Percentiles rank a stretch among this genome's conserved stretches.
Conservation (phyloP, 2,329 filamentous ascomycete species). For the Aspergillus ruber region DNA sequence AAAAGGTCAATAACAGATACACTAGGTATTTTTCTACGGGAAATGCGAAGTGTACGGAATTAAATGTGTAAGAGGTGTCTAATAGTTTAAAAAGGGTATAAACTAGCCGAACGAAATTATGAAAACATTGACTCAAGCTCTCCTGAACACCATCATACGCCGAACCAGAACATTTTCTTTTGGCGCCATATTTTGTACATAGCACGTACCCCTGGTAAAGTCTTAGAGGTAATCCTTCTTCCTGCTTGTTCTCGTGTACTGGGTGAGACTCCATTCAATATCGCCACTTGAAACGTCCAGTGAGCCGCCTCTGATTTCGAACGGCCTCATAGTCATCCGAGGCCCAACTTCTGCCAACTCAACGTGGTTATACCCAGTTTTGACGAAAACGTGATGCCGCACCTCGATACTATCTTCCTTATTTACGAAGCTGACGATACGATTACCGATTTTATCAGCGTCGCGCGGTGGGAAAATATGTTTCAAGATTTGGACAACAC, state of each 20-base stretch:
- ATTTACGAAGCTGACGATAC: slow-evolving; percentile 91
- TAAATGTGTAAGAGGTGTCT: not conserved
- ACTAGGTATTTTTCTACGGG: no score
- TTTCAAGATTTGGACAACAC: slow-evolving; percentile 85
- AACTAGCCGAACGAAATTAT: slow-evolving; percentile 8
- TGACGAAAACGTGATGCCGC: slow-evolving; percentile 87
- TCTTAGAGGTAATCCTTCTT: slow-evolving; percentile 88
- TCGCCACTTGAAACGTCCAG: slow-evolving; percentile 88
- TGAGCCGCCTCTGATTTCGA: slow-evolving; percentile 86
- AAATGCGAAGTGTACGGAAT: no score
- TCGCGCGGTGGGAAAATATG: slow-evolving; percentile 91
- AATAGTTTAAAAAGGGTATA: slow-evolving; percentile 14
- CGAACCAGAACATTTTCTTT: slow-evolving; percentile 18
- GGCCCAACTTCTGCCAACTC: slow-evolving; percentile 87
- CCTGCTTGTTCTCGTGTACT: slow-evolving; percentile 85
- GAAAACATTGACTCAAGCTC: slow-evolving; percentile 17
- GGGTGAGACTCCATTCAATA: slow-evolving; percentile 91
- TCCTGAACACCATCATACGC: slow-evolving; percentile 27
- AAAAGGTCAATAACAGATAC: no score
- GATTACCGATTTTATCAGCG: slow-evolving; percentile 73
- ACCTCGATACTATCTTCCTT: slow-evolving; percentile 85
- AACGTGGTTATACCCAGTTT: slow-evolving; percentile 82
- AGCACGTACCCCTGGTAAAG: not conserved
- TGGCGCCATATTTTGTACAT: slow-evolving; percentile 4
- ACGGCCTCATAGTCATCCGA: slow-evolving; percentile 93